Evolutionary conservation across 495 filamentous ascomycete genomes (phyloP), one percentile per base, ranked within the genome.

Genomic region (Alectoria sarmentosa): DNA sequence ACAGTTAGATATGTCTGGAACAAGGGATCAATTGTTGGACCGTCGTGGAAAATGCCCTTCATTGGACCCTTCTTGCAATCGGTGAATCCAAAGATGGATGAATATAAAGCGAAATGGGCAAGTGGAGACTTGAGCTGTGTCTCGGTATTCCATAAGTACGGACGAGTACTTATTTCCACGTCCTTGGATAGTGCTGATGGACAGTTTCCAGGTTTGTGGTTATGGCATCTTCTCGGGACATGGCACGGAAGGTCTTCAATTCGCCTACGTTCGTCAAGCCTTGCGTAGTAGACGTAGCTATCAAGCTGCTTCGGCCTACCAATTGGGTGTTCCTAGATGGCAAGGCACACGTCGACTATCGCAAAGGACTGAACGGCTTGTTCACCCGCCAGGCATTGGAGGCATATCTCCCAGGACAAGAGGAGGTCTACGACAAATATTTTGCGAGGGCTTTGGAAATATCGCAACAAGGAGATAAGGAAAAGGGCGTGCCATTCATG

Each of bases 291-390:
- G 95, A 98, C 78, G 86, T 87, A 55, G 95, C 94, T 49, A 87
- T 92, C 79, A 98, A 98, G 79, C 87, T 98, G 56, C 87, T 98
- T 65, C 90, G 94, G 44, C 84, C 87, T 64, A 86, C 83, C 67
- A 98, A 97, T 79, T 98, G 92, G 92, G 94, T 98, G 11, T 98
- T 98, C 80, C 79, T 98, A 71, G 94, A 98, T 74, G 94, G 94
- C 67, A 93, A 91, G 76, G 87, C 86, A 55, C 94, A 98, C 71
- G 90, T 96, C 64, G 94, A 98, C 65, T 98, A 91, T 78, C 91
- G 94, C 73, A 97, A 96, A 77, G 94, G 95, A 65, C 80, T 98
- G 65, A 98, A 98, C 73, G 88, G 86, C 60, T 83, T 98, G 34
- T 98, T 98, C 79, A 98, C 93, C 17, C 90, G 92, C 68, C 85